Evolutionary conservation across 1,284 basidiomycete species (phyloP), one percentile per base, ranked within the genome.

Genomic region (Irpex sp.): DNA sequence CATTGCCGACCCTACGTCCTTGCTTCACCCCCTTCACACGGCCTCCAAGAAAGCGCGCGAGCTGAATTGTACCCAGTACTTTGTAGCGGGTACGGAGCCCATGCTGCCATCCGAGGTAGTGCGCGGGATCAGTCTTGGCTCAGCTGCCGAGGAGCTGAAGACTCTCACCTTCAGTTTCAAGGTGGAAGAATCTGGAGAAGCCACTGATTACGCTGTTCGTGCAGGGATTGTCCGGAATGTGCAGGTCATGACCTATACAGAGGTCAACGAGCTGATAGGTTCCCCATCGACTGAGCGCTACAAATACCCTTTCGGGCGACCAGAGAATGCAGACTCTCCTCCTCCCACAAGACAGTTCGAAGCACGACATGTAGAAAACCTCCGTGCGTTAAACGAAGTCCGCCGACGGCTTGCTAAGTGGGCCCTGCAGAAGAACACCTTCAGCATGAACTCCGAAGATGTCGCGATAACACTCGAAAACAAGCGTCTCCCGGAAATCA

Each of bases 1-100:
- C 71, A 82, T 99, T 59, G 96, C 97, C 7, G 96, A 99, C 72
- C 96, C 96, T 0, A 96, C 94, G 0, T 79, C 89, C 1, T 70
- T 88, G 61, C 77, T 99, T n/a, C 85, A 86, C 16, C 88, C 87
- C 0, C 81, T 80, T 0, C 87, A 94, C 70, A 66, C 76, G 2
- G 70, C 93, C 1, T 79, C 87, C 0, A 73, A 79, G 36, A 69
- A 76, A 3, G 93, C 94, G 0, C 76, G 80, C 9, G 72, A 76
- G 45, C 75, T 78, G 59, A 76, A 75, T 1, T 73, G 80, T 55
- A 83, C 87, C 0, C 69, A 76, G 1, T 96, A 94, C 73, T 80
- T 91, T 55, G 75, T 82, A 0, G 84, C 93, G 61, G 78, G 80
- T 14, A 82, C 86, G 0, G 80, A 77, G 65, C 84, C 91, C 0